Percentiles rank a stretch among this genome's conserved stretches.
Conservation (phyloP, 805 yeast genomes). For the Tetrapisispora taiwanensis region DNA sequence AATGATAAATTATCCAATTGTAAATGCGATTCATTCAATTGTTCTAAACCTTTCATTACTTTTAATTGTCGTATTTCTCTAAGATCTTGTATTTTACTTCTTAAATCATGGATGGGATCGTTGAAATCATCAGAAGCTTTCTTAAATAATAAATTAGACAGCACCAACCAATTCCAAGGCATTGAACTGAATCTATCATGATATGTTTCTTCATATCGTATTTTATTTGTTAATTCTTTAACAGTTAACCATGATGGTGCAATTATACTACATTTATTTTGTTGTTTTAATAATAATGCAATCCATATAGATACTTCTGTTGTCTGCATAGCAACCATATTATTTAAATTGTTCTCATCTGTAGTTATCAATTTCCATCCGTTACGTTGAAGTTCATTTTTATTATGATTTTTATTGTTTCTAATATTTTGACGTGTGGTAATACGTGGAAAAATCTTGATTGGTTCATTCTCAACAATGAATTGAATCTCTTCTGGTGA, state of each 20-base stretch:
- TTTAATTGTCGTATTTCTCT: constrained; percentile 76
- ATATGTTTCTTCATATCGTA: constrained; percentile 55
- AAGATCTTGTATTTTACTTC: constrained; percentile 69
- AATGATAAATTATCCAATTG: constrained; percentile 73
- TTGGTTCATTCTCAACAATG: constrained; percentile 68
- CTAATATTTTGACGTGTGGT: constrained; percentile 22
- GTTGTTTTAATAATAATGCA: constrained; percentile 73
- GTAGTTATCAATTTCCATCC: constrained; percentile 31
- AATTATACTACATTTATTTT: constrained; percentile 74
- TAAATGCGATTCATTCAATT: constrained; percentile 72
- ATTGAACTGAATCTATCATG: constrained; percentile 53
- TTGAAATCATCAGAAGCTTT: constrained; percentile 70
- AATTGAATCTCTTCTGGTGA: constrained; percentile 74
- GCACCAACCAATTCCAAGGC: constrained; percentile 86
- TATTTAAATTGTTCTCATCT: constrained; percentile 23
- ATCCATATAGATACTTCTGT: constrained; percentile 76
- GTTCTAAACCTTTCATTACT: constrained; percentile 66
- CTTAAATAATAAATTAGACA: constrained; percentile 55
- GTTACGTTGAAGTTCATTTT: neutral
- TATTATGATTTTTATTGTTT: neutral
- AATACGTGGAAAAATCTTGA: constrained; percentile 65
- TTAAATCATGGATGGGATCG: constrained; percentile 60
- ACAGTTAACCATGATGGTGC: constrained; percentile 78
- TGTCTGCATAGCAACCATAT: constrained; percentile 50
- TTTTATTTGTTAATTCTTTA: constrained; percentile 41